phyloP scores from a whole-genome alignment of 331 rosid species.

The Phaseolus coccineus region DNA sequence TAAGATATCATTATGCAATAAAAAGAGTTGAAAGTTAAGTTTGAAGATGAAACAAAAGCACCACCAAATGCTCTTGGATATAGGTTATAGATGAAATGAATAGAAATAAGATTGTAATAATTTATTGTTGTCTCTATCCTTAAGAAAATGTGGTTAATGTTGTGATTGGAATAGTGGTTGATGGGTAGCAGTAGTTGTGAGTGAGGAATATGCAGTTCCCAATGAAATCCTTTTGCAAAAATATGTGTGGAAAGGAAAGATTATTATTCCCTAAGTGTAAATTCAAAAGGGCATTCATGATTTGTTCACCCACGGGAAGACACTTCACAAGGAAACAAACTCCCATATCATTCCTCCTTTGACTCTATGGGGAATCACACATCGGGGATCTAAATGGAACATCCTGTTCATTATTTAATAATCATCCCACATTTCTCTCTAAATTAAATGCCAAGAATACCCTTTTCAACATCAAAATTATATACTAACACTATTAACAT shows the following conservation, averaged over 20 bases:
- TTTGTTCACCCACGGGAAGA: constrained; percentile 47
- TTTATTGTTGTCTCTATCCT: background rate
- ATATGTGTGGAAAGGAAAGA: constrained; percentile 12
- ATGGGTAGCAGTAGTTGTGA: constrained; percentile 4
- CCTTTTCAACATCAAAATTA: background rate
- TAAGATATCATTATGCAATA: no score
- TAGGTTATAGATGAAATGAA: no score
- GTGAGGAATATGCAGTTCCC: constrained; percentile 60
- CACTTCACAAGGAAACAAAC: constrained; percentile 44
- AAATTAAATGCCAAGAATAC: no score
- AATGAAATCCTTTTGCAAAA: constrained; percentile 41
- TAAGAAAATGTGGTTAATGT: constrained; percentile 26
- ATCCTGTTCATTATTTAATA: background rate
- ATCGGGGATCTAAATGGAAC: background rate
- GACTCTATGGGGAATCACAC: constrained; percentile 38
- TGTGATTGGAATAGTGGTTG: constrained; percentile 34
- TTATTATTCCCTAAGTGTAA: constrained; percentile 18
- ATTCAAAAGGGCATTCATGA: constrained; percentile 54
- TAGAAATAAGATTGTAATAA: no score
- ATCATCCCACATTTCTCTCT: no score
- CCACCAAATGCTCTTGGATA: no score
- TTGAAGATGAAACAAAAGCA: no score
- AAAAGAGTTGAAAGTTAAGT: no score
- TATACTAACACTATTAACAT: background rate
- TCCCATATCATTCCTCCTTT: constrained; percentile 44